Percentiles rank a stretch among this genome's conserved stretches.
phyloP scores from a whole-genome alignment of 371 early-diverging fungal species.

The Cokeromyces recurvatus region DNA sequence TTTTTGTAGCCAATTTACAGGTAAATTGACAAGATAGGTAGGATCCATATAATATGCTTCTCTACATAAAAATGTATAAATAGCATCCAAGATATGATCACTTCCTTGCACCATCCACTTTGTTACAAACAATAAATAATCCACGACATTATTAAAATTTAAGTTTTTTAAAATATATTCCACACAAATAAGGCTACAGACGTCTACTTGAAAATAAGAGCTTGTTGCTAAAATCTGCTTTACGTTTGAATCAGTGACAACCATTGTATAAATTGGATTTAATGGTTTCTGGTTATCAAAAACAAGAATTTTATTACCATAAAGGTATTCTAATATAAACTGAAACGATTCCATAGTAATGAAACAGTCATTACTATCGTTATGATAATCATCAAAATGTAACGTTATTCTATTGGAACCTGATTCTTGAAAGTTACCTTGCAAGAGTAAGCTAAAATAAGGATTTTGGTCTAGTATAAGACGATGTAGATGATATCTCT shows the following conservation, averaged over 20 bases:
- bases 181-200: constrained; percentile 48
- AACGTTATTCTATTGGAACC: constrained; percentile 31
- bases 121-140: constrained; percentile 54
- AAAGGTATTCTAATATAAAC: constrained; percentile 49
- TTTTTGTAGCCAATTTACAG: constrained; percentile 51
- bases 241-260: constrained; percentile 36
- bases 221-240: constrained; percentile 50
- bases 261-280: constrained; percentile 28
- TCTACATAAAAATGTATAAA: constrained; percentile 57
- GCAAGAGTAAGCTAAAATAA: constrained; percentile 48
- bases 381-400: too few relatives aligned
- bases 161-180: constrained; percentile 48
- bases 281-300: too few relatives aligned
- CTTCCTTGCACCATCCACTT: constrained; percentile 50
- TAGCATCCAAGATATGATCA: constrained; percentile 53
- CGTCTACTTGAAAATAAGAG: constrained; percentile 54
- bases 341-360: constrained; percentile 56
- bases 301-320: too few relatives aligned
- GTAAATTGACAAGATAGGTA: constrained; percentile 30
- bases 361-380: constrained; percentile 46
- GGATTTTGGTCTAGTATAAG: constrained; percentile 53
- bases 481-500: constrained; percentile 51
- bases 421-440: constrained; percentile 53
- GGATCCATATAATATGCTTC: constrained; percentile 48
- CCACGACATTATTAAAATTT: constrained; percentile 40